These are phyloP conservation scores for Trametes coccinea DNA, from an alignment of 768 basidiomycete species.

Conservation along the genomic window DNA sequence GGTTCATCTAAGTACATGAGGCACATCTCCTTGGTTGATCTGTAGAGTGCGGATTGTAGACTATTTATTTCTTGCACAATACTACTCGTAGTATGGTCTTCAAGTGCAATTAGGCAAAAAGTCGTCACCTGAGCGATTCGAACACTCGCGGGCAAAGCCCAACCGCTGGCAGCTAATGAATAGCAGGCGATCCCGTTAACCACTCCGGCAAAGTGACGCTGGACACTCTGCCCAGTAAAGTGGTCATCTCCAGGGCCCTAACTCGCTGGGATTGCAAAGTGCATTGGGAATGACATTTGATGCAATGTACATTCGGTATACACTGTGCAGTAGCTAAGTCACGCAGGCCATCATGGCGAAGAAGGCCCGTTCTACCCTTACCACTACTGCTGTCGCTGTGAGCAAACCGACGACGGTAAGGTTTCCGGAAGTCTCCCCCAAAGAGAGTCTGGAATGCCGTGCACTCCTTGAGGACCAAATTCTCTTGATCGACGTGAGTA, in stretches of 20 bases:
- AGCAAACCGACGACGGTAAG: not conserved
- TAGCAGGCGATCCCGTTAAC: conserved; percentile 66
- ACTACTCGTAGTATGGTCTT: too few relatives aligned
- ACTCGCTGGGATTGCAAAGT: too few relatives aligned
- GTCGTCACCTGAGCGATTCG: conserved; percentile 62
- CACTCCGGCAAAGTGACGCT: conserved; percentile 91
- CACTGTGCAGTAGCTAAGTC: not conserved
- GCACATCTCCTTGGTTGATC: too few relatives aligned
- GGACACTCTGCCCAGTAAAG: too few relatives aligned
- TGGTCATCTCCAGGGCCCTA: too few relatives aligned
- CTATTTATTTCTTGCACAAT: too few relatives aligned
- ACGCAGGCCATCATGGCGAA: conserved; percentile 5
- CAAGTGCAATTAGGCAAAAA: conserved; percentile 32
- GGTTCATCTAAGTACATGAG: too few relatives aligned
- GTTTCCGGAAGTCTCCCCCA: conserved; percentile 49
- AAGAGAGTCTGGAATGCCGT: conserved; percentile 46
- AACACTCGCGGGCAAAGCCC: conserved; percentile 63
- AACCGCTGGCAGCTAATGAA: conserved; percentile 45
- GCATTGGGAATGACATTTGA: too few relatives aligned
- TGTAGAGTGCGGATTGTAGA: too few relatives aligned
- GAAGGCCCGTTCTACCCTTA: not conserved
- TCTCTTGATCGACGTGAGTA: conserved; percentile 55
- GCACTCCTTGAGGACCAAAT: conserved; percentile 65
- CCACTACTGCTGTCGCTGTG: not conserved
- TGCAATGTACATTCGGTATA: too few relatives aligned